phyloP scores from a whole-genome alignment of 176 grass and related monocot genomes.

The Alloteropsis semialata region DNA sequence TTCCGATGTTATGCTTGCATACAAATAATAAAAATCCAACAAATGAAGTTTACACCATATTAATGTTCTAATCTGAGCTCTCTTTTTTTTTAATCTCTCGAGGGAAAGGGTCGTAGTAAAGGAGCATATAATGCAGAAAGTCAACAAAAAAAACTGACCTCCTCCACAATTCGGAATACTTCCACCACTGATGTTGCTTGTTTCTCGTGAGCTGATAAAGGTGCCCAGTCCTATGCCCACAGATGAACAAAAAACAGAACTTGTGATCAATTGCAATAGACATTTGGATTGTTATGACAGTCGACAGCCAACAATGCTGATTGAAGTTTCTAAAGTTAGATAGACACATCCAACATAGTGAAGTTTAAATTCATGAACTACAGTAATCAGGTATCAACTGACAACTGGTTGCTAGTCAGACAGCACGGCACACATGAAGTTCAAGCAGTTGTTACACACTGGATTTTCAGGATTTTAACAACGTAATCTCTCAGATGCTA shows the following conservation, averaged over 20 bases:
- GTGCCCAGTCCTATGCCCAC: constrained; percentile 60
- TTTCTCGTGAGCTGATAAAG: constrained; percentile 68
- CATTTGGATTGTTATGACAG: neutral
- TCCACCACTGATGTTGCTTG: constrained; percentile 79
- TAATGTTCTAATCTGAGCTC: constrained; percentile 18
- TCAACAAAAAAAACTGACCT: constrained; percentile 50
- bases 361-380: neutral
- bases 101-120: neutral
- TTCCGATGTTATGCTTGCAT: neutral
- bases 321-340: neutral
- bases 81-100: neutral
- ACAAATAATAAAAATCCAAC: neutral
- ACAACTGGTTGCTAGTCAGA: neutral
- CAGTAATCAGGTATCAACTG: neutral
- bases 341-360: neutral
- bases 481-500: neutral
- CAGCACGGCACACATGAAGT: neutral
- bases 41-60: neutral
- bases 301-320: neutral
- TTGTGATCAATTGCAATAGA: constrained; percentile 5
- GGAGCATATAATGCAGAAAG: constrained; percentile 9
- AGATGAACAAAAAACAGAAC: constrained; percentile 23
- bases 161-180: constrained; percentile 88
- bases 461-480: neutral
- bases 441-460: neutral